Evolutionary conservation across 1,139 yeast species (phyloP).

Genomic region (Pichia cactophila): DNA sequence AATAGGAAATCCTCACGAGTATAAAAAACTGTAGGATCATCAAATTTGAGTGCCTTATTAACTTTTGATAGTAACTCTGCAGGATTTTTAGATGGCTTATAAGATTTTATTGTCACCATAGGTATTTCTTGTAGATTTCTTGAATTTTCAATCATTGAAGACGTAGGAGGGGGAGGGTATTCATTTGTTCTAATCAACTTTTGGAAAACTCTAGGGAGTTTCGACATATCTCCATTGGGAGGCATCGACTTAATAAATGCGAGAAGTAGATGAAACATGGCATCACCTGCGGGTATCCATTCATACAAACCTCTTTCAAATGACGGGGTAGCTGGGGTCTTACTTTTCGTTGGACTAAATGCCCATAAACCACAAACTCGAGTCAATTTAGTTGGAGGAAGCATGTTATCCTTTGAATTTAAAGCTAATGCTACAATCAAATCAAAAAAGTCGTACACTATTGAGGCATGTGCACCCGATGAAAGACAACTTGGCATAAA

Average conservation of each 20-base stretch:
- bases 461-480: slow-evolving; percentile 83
- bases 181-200: slow-evolving; percentile 52
- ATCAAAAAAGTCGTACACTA: slow-evolving; percentile 81
- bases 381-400: slow-evolving; percentile 74
- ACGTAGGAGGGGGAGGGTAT: slow-evolving; percentile 47
- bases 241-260: slow-evolving; percentile 77
- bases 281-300: slow-evolving; percentile 81
- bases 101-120: slow-evolving; percentile 61
- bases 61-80: slow-evolving; percentile 52
- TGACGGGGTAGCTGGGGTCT: slow-evolving; percentile 29
- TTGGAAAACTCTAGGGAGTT: slow-evolving; percentile 58
- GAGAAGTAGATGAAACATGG: slow-evolving; percentile 70
- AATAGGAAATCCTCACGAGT: slow-evolving; percentile 76
- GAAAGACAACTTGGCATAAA: slow-evolving; percentile 79
- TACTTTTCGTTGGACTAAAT: slow-evolving; percentile 34
- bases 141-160: slow-evolving; percentile 31
- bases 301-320: slow-evolving; percentile 67
- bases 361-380: slow-evolving; percentile 90
- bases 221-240: slow-evolving; percentile 51
- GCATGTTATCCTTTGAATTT: slow-evolving; percentile 70
- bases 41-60: slow-evolving; percentile 60
- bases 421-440: slow-evolving; percentile 72
- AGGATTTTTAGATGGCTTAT: slow-evolving; percentile 52
- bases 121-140: slow-evolving; percentile 47
- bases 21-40: slow-evolving; percentile 59